A percentile compares a stretch with the other conserved stretches of the same genome.
phyloP scores from a whole-genome alignment of 2,329 filamentous ascomycete species.

The Phaeosphaeria sp. region DNA sequence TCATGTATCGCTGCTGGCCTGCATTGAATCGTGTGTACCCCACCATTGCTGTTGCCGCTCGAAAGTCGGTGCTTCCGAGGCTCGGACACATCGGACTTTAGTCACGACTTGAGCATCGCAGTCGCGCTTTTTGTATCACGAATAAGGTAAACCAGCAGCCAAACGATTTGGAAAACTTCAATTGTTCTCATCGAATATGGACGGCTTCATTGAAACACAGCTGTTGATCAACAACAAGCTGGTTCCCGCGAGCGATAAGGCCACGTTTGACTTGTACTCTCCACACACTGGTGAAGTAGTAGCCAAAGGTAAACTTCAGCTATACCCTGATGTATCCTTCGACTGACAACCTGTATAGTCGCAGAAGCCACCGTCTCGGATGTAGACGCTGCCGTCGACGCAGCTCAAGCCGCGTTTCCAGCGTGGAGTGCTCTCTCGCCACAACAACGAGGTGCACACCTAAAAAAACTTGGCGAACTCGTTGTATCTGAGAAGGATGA shows the following conservation, averaged over 20 bases:
- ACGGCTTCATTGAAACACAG: slow-evolving; percentile 20
- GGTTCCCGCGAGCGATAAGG: slow-evolving; percentile 35
- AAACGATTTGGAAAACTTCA: not conserved
- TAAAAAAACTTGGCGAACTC: slow-evolving; percentile 53
- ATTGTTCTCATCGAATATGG: slow-evolving; percentile 4
- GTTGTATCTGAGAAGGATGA: slow-evolving; percentile 66
- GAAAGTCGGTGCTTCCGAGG: not conserved
- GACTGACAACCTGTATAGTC: slow-evolving; percentile 9
- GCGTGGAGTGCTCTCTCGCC: slow-evolving; percentile 46
- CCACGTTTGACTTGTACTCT: slow-evolving; percentile 34
- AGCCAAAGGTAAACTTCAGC: slow-evolving; percentile 27
- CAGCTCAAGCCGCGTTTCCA: slow-evolving; percentile 34
- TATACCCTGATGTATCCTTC: not conserved
- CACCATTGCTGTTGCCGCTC: not conserved
- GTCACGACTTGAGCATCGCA: not conserved
- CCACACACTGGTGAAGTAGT: slow-evolving; percentile 35
- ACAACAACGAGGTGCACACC: slow-evolving; percentile 47
- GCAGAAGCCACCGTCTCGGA: slow-evolving; percentile 31
- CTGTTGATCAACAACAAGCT: slow-evolving; percentile 35
- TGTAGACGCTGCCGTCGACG: slow-evolving; percentile 32
- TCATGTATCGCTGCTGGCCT: not conserved
- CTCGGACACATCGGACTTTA: not conserved
- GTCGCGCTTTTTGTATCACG: too few relatives aligned
- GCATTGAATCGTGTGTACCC: not conserved
- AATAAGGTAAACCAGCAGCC: not conserved